phyloP scores from a whole-genome alignment of 495 filamentous ascomycete genomes.

The Xylaria longipes region DNA sequence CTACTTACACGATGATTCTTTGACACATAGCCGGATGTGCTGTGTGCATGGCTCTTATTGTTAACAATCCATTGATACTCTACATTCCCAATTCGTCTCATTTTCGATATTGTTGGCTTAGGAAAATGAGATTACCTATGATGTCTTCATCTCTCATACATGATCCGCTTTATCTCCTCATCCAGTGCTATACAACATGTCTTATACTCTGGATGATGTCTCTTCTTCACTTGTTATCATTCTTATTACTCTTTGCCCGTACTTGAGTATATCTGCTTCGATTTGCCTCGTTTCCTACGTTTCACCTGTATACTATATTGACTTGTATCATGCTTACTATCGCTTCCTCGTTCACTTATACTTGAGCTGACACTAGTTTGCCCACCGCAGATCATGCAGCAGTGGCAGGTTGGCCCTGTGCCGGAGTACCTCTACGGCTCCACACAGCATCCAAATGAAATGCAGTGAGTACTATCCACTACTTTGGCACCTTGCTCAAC shows the following conservation, averaged over 20 bases:
- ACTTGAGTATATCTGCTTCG: constrained; percentile 1
- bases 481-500: constrained; percentile 25
- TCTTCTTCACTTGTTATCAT: not conserved
- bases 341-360: constrained; percentile 5
- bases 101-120: not conserved
- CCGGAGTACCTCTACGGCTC: constrained; percentile 55
- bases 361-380: constrained; percentile 40
- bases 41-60: constrained; percentile 12
- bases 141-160: not conserved
- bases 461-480: constrained; percentile 56
- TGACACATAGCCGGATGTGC: not conserved
- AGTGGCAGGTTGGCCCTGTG: constrained; percentile 58
- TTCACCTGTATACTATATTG: constrained; percentile 9
- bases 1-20: not conserved
- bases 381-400: constrained; percentile 56
- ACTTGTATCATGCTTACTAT: not conserved
- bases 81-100: not conserved
- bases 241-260: not conserved
- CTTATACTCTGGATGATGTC: not conserved
- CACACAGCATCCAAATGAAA: constrained; percentile 55
- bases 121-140: not conserved
- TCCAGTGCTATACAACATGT: not conserved
- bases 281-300: not conserved
- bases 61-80: not conserved
- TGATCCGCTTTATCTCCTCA: not conserved